These are phyloP conservation scores for Gossypium raimondii DNA, from an alignment of 345 rosid genomes.

Conservation along the genomic window DNA sequence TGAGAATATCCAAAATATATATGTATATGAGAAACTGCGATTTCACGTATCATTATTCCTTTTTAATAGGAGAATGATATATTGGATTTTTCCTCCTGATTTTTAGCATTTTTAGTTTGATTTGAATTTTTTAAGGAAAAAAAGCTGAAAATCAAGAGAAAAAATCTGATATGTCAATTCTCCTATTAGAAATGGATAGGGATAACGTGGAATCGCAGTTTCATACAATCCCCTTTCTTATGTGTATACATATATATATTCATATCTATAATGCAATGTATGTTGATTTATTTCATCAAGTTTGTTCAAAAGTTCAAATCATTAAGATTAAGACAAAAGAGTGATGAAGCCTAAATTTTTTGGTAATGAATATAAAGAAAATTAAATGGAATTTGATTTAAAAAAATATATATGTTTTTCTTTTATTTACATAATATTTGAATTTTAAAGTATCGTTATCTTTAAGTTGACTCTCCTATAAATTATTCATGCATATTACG, in stretches of 20 bases:
- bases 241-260: background rate
- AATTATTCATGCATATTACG: background rate
- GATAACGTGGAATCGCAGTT: accelerated
- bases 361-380: background rate
- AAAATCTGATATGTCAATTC: no score
- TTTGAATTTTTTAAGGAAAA: no score
- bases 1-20: no score
- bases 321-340: background rate
- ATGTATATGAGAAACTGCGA: no score
- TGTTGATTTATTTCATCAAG: background rate
- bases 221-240: no score
- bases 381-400: background rate
- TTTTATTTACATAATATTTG: background rate
- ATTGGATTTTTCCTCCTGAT: no score
- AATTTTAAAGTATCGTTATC: background rate
- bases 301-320: background rate
- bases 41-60: no score
- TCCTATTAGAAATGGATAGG: accelerated
- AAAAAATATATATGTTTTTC: background rate
- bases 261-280: background rate
- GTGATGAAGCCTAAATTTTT: background rate
- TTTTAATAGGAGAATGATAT: no score
- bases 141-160: no score
- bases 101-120: no score
- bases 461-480: background rate